A percentile compares a stretch with the other conserved stretches of the same genome.
Conservation (phyloP, 2,329 filamentous ascomycete species). For the Claviceps sp. region DNA sequence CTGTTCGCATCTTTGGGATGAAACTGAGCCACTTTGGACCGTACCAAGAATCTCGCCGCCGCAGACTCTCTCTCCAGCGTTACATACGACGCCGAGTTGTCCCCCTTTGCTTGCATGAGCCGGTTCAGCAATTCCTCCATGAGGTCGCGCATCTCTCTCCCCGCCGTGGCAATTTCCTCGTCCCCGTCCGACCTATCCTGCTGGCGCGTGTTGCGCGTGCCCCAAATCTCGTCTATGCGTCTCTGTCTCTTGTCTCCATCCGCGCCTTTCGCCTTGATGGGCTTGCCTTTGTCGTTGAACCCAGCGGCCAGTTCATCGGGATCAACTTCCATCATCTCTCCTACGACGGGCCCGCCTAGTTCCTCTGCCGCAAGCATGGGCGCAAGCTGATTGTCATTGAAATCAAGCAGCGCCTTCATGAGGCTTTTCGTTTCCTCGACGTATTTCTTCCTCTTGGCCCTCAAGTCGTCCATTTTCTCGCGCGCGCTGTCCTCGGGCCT, state of each 20-base stretch:
- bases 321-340: constrained; percentile 54
- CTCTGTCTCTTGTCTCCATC: constrained; percentile 39
- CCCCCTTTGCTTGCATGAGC: constrained; percentile 39
- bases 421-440: constrained; percentile 47
- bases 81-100: constrained; percentile 44
- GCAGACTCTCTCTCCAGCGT: constrained; percentile 46
- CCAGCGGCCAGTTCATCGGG: constrained; percentile 44
- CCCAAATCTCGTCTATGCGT: constrained; percentile 53
- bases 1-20: constrained; percentile 49
- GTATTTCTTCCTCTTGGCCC: constrained; percentile 44
- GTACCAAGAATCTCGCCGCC: constrained; percentile 48
- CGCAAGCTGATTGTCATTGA: constrained; percentile 58
- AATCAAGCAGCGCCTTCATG: constrained; percentile 50
- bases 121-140: constrained; percentile 48
- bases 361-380: constrained; percentile 72
- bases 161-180: constrained; percentile 38
- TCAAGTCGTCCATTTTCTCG: constrained; percentile 49
- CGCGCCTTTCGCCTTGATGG: constrained; percentile 32
- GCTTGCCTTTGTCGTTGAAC: constrained; percentile 46
- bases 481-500: constrained; percentile 47
- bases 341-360: constrained; percentile 69
- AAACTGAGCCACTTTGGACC: constrained; percentile 53
- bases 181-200: constrained; percentile 15
- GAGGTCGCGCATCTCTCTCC: constrained; percentile 44
- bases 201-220: constrained; percentile 13